Conservation (phyloP, 1,139 yeast species). For the Geotrichum reessii region DNA sequence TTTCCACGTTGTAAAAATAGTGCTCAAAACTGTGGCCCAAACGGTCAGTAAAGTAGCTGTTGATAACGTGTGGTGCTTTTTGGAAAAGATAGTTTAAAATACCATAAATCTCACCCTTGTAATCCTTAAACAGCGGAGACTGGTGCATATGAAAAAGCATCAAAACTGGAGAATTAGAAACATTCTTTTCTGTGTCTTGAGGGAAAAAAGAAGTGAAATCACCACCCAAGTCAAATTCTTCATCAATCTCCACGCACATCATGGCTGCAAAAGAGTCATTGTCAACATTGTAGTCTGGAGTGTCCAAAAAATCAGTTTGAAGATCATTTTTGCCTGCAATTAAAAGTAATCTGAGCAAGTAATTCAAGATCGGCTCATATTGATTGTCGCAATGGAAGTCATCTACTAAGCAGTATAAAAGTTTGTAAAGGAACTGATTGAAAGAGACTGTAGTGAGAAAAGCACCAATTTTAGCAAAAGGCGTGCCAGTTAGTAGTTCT, state of each 20-base stretch:
- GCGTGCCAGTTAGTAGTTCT: conserved; percentile 30
- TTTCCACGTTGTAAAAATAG: conserved; percentile 4
- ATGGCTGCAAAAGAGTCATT: conserved; percentile 8
- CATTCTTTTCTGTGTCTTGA: neutral
- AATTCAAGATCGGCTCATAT: conserved; percentile 41
- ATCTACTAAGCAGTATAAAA: conserved; percentile 17
- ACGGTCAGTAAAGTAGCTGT: neutral
- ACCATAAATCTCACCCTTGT: conserved; percentile 17
- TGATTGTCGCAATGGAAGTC: neutral
- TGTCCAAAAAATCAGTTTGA: conserved; percentile 3
- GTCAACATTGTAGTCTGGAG: neutral
- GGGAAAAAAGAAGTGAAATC: neutral
- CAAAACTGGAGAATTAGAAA: neutral
- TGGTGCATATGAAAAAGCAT: conserved; percentile 1
- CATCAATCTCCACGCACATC: conserved; percentile 15
- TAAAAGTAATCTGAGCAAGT: conserved; percentile 65
- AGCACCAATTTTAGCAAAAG: conserved; percentile 32
- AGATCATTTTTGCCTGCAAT: conserved; percentile 43
- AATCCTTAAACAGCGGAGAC: conserved; percentile 1
- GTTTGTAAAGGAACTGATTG: conserved; percentile 28
- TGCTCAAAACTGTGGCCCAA: conserved; percentile 1
- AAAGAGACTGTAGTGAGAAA: conserved; percentile 36
- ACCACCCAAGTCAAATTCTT: neutral
- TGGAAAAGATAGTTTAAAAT: conserved; percentile 19
- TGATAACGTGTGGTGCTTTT: conserved; percentile 14